Evolutionary conservation across 2,329 filamentous ascomycete species (phyloP).

Genomic region (Colletotrichum lini): DNA sequence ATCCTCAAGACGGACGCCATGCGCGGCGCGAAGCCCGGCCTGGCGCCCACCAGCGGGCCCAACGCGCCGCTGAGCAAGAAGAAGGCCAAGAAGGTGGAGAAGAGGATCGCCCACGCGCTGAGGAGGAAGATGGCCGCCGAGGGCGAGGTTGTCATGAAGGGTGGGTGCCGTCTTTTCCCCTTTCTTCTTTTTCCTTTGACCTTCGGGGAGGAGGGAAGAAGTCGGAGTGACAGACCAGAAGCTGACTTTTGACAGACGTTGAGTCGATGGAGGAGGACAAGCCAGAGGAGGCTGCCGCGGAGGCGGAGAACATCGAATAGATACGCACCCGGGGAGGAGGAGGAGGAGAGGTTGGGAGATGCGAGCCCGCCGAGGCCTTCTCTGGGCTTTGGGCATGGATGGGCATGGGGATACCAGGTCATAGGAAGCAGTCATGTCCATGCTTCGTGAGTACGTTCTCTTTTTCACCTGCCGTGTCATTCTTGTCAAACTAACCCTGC

Average conservation of each 20-base stretch:
- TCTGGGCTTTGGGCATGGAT: neutral
- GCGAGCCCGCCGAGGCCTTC: too few relatives aligned
- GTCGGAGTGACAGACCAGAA: neutral
- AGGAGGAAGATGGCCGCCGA: conserved; percentile 66
- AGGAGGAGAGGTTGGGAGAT: neutral
- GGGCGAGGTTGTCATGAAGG: conserved; percentile 66
- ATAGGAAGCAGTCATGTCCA: conserved; percentile 24
- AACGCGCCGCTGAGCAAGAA: conserved; percentile 66
- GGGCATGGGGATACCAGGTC: neutral
- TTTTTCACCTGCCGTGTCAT: neutral
- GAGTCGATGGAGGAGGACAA: conserved; percentile 7
- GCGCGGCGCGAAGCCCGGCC: conserved; percentile 66
- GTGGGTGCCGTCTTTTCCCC: conserved; percentile 45
- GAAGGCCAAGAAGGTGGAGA: conserved; percentile 70
- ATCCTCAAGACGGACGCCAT: conserved; percentile 59
- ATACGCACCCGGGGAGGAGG: too few relatives aligned
- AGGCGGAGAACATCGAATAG: conserved; percentile 33
- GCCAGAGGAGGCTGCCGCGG: conserved; percentile 10
- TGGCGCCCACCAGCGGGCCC: conserved; percentile 70
- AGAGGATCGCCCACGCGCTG: conserved; percentile 66
- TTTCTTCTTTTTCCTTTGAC: neutral
- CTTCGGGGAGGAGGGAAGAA: neutral
- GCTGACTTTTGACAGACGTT: conserved; percentile 16
- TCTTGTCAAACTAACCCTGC: neutral
- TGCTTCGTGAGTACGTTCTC: conserved; percentile 31